Conservation (phyloP, 2,329 filamentous ascomycete genomes). For the Fusarium xyrophilum region DNA sequence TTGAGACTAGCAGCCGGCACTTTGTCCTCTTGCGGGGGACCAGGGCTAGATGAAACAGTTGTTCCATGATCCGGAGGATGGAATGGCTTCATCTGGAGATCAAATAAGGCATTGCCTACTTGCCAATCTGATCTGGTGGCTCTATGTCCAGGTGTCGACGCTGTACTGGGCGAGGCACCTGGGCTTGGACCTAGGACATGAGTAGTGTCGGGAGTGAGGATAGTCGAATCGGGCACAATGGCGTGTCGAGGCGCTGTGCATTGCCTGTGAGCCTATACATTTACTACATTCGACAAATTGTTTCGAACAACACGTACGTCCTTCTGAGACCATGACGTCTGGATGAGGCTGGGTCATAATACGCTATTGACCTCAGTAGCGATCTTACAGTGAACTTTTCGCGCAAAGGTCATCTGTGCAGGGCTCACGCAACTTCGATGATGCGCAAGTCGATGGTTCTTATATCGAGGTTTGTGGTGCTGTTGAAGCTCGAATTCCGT, state of each 20-base stretch:
- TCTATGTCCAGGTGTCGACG: constrained; percentile 2
- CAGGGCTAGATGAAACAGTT: background rate
- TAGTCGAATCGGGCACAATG: constrained; percentile 7
- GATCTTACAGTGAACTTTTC: constrained; percentile 5
- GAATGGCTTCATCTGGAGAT: constrained; percentile 14
- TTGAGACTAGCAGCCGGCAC: constrained; percentile 25
- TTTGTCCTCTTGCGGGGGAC: background rate
- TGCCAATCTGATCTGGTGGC: background rate
- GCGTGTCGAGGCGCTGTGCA: constrained; percentile 20
- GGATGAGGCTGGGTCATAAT: constrained; percentile 28
- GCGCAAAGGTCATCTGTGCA: background rate
- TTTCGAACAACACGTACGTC: constrained; percentile 37
- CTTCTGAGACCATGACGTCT: constrained; percentile 40
- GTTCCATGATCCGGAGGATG: background rate
- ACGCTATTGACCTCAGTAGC: constrained; percentile 21
- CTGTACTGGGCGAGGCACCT: constrained; percentile 10
- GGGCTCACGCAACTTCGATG: constrained; percentile 20
- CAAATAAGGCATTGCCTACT: constrained; percentile 21
- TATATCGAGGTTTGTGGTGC: constrained; percentile 12
- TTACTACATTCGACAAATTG: background rate
- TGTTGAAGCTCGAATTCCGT: constrained; percentile 24
- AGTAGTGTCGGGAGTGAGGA: background rate
- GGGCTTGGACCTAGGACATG: background rate
- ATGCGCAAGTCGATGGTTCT: constrained; percentile 18
- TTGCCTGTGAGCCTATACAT: constrained; percentile 22